A percentile compares a stretch with the other conserved stretches of the same genome.
Evolutionary conservation across 1,284 basidiomycete genomes (phyloP).

Genomic region (Tilletia walkeri): DNA sequence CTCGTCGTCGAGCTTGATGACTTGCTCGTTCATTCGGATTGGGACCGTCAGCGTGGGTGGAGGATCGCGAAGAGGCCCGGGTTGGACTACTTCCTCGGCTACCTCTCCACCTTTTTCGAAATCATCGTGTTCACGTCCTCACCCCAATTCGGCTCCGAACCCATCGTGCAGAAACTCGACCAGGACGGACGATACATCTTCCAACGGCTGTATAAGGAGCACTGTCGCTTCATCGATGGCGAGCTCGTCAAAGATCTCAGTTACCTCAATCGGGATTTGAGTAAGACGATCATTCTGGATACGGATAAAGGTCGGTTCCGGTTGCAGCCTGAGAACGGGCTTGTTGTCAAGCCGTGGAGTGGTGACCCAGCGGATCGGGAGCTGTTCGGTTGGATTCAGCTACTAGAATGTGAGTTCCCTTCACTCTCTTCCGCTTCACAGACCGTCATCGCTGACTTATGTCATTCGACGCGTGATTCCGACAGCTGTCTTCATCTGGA

Average conservation of each 20-base stretch:
- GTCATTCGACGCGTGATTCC: too few relatives aligned
- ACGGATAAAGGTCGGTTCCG: constrained; percentile 74
- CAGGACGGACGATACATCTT: constrained; percentile 84
- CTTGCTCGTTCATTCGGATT: constrained; percentile 82
- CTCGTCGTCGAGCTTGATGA: constrained; percentile 89
- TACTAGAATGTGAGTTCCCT: constrained; percentile 79
- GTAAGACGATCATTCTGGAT: constrained; percentile 85
- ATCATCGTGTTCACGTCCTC: constrained; percentile 93
- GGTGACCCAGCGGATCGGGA: constrained; percentile 74
- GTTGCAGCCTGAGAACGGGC: constrained; percentile 84
- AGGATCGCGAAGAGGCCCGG: constrained; percentile 71
- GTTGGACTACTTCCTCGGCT: constrained; percentile 94
- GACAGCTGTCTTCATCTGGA: constrained; percentile 56
- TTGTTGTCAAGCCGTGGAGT: constrained; percentile 82
- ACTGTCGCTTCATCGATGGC: constrained; percentile 40
- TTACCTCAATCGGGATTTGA: constrained; percentile 87
- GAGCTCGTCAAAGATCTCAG: constrained; percentile 71
- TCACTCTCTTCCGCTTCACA: not conserved
- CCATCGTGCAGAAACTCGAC: constrained; percentile 91
- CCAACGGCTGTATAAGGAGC: constrained; percentile 85
- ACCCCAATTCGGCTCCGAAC: constrained; percentile 80
- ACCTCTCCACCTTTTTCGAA: constrained; percentile 96
- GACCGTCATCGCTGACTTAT: too few relatives aligned
- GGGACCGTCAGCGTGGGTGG: constrained; percentile 63
- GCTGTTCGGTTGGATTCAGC: constrained; percentile 86